Evolutionary conservation across 345 rosid species (phyloP).

Genomic region (Pistacia atlantica): DNA sequence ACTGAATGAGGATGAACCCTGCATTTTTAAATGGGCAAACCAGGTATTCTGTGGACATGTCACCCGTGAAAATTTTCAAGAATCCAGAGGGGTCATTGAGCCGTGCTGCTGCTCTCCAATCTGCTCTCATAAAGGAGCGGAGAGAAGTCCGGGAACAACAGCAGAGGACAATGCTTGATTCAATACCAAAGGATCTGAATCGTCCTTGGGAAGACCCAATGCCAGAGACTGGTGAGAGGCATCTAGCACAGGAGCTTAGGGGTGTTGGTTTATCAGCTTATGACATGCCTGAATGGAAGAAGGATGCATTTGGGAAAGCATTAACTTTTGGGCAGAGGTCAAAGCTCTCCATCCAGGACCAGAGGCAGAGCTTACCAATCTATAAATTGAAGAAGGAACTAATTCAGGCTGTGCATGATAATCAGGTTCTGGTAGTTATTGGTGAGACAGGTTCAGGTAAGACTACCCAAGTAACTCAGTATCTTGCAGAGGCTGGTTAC

Average conservation of each 20-base stretch:
- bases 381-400: conserved; percentile 85
- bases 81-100: conserved; percentile 93
- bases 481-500: conserved; percentile 80
- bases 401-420: conserved; percentile 84
- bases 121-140: conserved; percentile 85
- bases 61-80: conserved; percentile 90
- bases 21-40: conserved; percentile 83
- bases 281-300: conserved; percentile 96
- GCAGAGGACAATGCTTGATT: conserved; percentile 90
- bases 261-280: conserved; percentile 90
- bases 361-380: conserved; percentile 88
- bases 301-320: conserved; percentile 82
- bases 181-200: conserved; percentile 95
- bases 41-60: conserved; percentile 70
- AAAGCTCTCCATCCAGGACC: conserved; percentile 88
- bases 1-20: conserved; percentile 91
- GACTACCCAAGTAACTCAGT: conserved; percentile 88
- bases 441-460: conserved; percentile 91
- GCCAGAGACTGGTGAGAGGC: conserved; percentile 92
- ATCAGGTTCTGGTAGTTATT: conserved; percentile 79
- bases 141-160: conserved; percentile 84
- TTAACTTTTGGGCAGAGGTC: conserved; percentile 80
- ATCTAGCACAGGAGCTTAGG: conserved; percentile 90
- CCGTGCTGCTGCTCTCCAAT: conserved; percentile 92
- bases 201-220: conserved; percentile 97